These are phyloP conservation scores for Blepharisma japonicum DNA, from an alignment of 73 alveolate species.

Conservation along the genomic window DNA sequence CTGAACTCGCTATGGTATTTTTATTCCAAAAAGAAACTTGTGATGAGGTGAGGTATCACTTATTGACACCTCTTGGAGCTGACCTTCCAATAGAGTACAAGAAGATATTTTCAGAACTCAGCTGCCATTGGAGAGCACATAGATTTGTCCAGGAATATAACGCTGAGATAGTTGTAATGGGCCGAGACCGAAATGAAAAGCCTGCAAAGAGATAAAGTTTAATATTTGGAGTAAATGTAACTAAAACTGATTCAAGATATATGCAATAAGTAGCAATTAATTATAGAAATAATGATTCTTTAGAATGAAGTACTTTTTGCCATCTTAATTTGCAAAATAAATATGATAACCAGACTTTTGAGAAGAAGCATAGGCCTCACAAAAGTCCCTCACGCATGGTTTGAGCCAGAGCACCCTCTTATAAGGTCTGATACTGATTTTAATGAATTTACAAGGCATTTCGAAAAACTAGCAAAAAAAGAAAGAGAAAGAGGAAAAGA, in stretches of 20 bases:
- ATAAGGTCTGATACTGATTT: neutral
- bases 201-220: too few relatives aligned
- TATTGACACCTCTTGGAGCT: neutral
- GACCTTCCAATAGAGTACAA: too few relatives aligned
- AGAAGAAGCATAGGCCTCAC: neutral
- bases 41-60: conserved; percentile 9
- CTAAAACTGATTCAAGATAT: too few relatives aligned
- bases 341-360: neutral
- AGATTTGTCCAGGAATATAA: too few relatives aligned
- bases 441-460: neutral
- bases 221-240: too few relatives aligned
- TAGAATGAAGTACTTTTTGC: neutral
- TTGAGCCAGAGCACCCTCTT: conserved; percentile 24
- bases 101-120: too few relatives aligned
- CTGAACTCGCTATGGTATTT: neutral
- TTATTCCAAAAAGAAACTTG: conserved; percentile 16
- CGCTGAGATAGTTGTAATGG: too few relatives aligned
- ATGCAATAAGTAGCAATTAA: too few relatives aligned
- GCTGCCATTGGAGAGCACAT: too few relatives aligned
- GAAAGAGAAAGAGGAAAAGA: neutral
- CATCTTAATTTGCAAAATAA: neutral
- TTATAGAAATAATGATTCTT: too few relatives aligned
- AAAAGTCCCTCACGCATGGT: conserved; percentile 21
- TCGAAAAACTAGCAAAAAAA: neutral
- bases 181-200: too few relatives aligned